Evolutionary conservation across 1,284 basidiomycete genomes (phyloP).

Genomic region (Phaffia rhodozyma): DNA sequence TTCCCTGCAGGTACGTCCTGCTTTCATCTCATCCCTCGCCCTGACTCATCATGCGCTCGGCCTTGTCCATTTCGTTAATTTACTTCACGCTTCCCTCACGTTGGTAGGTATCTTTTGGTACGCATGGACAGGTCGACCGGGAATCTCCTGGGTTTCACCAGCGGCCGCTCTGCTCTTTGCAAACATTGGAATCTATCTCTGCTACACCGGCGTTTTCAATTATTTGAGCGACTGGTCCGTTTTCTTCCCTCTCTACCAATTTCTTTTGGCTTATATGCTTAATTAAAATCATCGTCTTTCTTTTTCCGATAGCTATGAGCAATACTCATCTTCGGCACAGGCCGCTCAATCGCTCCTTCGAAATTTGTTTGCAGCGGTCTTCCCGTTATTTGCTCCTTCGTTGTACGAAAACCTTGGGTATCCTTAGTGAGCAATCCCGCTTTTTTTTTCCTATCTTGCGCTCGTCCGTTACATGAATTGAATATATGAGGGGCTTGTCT

Average conservation of each 20-base stretch:
- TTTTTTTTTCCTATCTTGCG: not conserved
- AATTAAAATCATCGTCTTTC: not conserved
- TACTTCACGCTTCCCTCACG: no score
- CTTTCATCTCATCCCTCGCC: not conserved
- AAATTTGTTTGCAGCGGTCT: conserved; percentile 25
- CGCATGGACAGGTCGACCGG: conserved; percentile 1
- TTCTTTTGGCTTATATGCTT: not conserved
- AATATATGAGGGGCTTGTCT: not conserved
- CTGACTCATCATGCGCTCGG: no score
- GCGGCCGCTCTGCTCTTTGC: not conserved
- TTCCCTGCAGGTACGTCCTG: conserved; percentile 5
- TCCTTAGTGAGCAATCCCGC: conserved; percentile 18
- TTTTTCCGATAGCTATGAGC: conserved; percentile 21
- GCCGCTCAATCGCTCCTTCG: conserved; percentile 33
- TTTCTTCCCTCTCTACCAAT: not conserved
- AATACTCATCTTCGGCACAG: conserved; percentile 34
- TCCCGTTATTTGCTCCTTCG: conserved; percentile 4
- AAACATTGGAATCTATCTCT: conserved; percentile 3
- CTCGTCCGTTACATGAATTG: not conserved
- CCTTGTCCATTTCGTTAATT: no score
- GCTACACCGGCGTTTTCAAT: conserved; percentile 1
- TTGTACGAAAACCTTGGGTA: conserved; percentile 31
- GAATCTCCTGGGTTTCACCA: conserved; percentile 7
- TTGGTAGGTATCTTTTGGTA: not conserved
- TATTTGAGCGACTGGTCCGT: not conserved